Conservation (phyloP, 2,329 filamentous ascomycete genomes). For the Ceratocystis destructans region DNA sequence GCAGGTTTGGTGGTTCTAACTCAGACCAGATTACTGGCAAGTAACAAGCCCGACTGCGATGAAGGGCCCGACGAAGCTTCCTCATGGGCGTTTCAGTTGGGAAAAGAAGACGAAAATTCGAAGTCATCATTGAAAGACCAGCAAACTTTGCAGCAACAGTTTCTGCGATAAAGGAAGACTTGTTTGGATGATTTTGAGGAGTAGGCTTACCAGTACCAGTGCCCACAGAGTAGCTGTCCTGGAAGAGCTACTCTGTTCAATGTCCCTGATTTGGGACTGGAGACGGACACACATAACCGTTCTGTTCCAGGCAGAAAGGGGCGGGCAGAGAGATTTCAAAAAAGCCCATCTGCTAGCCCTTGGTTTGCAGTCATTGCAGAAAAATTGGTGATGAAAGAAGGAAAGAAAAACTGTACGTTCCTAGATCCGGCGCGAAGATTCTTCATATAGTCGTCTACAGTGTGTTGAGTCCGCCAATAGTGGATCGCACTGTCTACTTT, state of each 20-base stretch:
- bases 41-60: constrained; percentile 54
- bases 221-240: neutral
- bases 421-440: neutral
- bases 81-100: constrained; percentile 80
- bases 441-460: constrained; percentile 14
- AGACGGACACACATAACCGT: neutral
- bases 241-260: neutral
- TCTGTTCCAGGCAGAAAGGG: constrained; percentile 3
- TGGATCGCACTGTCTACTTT: constrained; percentile 11
- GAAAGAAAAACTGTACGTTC: constrained; percentile 10
- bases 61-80: constrained; percentile 52
- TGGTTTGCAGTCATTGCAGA: neutral
- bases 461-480: neutral
- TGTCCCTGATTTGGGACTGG: neutral
- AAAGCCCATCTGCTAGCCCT: neutral
- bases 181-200: neutral
- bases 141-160: constrained; percentile 9
- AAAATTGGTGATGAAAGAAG: constrained; percentile 7
- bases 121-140: constrained; percentile 56
- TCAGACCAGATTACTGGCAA: constrained; percentile 87
- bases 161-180: neutral
- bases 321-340: neutral
- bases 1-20: constrained; percentile 21
- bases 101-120: constrained; percentile 67
- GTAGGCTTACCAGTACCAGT: neutral